Evolutionary conservation across 2,329 filamentous ascomycete species (phyloP).

Genomic region (Microascus cirrosus): DNA sequence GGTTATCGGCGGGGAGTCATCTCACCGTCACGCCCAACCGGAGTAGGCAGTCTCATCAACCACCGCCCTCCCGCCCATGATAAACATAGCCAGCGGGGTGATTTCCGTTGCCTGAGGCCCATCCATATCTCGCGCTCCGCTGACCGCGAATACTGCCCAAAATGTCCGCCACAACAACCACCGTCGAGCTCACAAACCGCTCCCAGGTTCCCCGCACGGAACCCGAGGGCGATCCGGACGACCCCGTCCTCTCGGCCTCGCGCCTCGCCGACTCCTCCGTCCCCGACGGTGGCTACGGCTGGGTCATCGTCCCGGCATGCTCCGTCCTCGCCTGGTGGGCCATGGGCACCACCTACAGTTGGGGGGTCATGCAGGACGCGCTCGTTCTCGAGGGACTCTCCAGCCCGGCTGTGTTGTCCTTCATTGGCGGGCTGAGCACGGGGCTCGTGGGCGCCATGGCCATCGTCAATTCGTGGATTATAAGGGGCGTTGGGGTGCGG

Average conservation of each 20-base stretch:
- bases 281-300: constrained; percentile 46
- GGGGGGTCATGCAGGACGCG: constrained; percentile 49
- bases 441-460: constrained; percentile 39
- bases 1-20: too few species aligned
- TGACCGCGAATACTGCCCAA: not conserved
- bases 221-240: not conserved
- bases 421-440: constrained; percentile 42
- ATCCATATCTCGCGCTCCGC: not conserved
- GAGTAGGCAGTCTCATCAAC: not conserved
- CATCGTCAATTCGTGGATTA: constrained; percentile 37
- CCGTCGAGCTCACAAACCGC: not conserved
- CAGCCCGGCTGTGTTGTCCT: constrained; percentile 41
- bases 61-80: not conserved
- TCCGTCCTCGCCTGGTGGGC: constrained; percentile 43
- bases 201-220: not conserved
- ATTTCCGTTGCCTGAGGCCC: not conserved
- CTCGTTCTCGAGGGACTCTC: constrained; percentile 37
- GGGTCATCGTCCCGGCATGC: constrained; percentile 39
- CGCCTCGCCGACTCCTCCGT: constrained; percentile 29
- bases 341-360: constrained; percentile 43
- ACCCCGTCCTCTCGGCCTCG: constrained; percentile 25
- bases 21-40: too few species aligned
- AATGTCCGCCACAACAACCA: not conserved
- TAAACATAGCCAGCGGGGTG: not conserved
- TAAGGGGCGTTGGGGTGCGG: constrained; percentile 35